These are phyloP conservation scores for Lomentospora prolificans DNA, from an alignment of 2,329 filamentous ascomycete species.

Conservation along the genomic window DNA sequence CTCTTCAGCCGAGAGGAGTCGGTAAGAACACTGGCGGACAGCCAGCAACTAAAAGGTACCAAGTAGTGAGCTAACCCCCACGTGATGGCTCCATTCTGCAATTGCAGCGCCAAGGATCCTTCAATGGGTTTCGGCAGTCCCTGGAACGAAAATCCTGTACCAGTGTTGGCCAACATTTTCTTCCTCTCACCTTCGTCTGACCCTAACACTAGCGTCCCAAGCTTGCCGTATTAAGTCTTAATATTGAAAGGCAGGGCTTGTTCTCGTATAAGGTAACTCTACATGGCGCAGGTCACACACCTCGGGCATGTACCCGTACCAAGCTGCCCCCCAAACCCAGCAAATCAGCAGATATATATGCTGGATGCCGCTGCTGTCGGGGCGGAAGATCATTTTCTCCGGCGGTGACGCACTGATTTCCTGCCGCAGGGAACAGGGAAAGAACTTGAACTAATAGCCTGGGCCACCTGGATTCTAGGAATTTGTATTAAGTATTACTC, in stretches of 20 bases:
- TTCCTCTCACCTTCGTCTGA: neutral
- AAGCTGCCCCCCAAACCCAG: neutral
- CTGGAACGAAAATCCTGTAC: neutral
- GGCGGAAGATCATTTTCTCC: neutral
- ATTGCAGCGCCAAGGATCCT: constrained; percentile 3
- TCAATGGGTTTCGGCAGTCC: constrained; percentile 1
- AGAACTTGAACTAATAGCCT: neutral
- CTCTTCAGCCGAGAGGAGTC: neutral
- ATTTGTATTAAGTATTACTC: neutral
- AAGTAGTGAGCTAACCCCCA: neutral
- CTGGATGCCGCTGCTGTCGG: neutral
- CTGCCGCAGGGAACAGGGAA: neutral
- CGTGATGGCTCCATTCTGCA: constrained; percentile 2
- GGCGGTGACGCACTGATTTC: constrained; percentile 1
- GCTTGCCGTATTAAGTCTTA: neutral
- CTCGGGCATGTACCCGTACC: too few relatives aligned
- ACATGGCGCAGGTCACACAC: neutral
- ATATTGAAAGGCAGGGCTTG: neutral
- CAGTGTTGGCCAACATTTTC: neutral
- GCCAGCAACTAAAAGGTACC: neutral
- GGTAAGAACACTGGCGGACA: neutral
- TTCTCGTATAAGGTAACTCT: neutral
- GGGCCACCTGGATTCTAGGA: neutral
- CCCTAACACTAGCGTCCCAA: neutral
- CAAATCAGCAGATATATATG: neutral